Evolutionary conservation across 2,329 filamentous ascomycete species (phyloP), one percentile per base, ranked within the genome.

Genomic region (Curvularia sp.): DNA sequence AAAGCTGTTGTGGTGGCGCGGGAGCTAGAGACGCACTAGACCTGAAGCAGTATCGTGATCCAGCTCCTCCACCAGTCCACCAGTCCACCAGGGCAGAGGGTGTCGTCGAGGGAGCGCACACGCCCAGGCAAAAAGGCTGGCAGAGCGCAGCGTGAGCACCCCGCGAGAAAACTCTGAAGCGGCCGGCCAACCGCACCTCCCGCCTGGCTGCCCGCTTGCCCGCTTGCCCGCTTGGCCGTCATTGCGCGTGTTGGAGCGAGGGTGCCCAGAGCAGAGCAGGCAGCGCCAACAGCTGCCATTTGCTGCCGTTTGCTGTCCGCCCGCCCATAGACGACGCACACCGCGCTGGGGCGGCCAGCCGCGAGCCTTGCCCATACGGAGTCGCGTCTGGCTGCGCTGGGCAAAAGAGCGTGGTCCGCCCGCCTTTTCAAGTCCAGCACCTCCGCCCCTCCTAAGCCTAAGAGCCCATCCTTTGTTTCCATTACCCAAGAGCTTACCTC

Each of bases 401-500:
- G 65, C 61, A 64, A 54, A 59, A 66, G 61, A 56, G 57, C 46
- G 56, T 60, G 64, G 65, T 60, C 70, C 70, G 71, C 67, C 69
- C 71, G 68, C 67, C 68, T 68, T 71, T 74, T 73, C 65, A 74
- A 69, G 66, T 66, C 66, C 61, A 70, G 70, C 69, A 67, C 69
- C 67, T 69, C 72, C 68, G 69, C 72, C 72, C 69, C 67, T 71
- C 67, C 62, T 55, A 66, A 62, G 60, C 67, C 62, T 55, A 66
- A 62, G 60, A 65, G 64, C 61, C 67, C 62, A 66, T 60, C 65
- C 63, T 64, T 64, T 66, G 71, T 80, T 80, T 79, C 68, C 77
- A 80, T 81, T 81, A 80, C 74, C 76, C 76, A 80, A 80, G 72
- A 74, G 72, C 74, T 80, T 80, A 80, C 79, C 78, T 80, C 78